Evolutionary conservation across 805 yeast species (phyloP), one percentile per base, ranked within the genome.

Genomic region (Ogataea haglerorum): DNA sequence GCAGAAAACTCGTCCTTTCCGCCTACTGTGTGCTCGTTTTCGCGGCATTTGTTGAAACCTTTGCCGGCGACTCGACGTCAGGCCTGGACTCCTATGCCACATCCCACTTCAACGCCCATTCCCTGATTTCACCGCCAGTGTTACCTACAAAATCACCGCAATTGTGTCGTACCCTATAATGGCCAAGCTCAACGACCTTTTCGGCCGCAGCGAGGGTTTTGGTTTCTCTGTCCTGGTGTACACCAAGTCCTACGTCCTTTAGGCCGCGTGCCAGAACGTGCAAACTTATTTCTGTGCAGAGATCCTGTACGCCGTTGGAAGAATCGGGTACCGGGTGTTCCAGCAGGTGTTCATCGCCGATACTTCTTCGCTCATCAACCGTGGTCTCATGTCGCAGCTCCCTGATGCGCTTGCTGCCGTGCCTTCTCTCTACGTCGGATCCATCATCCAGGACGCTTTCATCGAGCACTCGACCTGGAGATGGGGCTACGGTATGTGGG

Each of bases 401-500:
- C 38, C 38, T 5, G 38, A 35, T 13, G 38, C 38, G 4, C 10
- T 35, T 13, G 38, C 38, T 3, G 17, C 29, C 13, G 38, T 35
- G 26, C 38, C 38, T 10, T 14, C 38, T 8, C 15, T 35, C 3
- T 35, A 35, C 13, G 31, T 35, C 17, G 38, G 38, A 6, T 35
- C 38, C 14, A 15, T 35, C n/a, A 35, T 35, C 9, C 38, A 35
- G 26, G 38, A 35, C 18, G 38, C 38, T 6, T 26, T 35, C 8
- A 35, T 35, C 10, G 38, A 35, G 12, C 38, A 35, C 14, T 35
- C 38, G 12, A 35, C 38, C 10, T 35, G 38, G 38, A 35, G 38
- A 35, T 35, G 38, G 38, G 38, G 38, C 5, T 35, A 35, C 13
- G 38, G 38, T 6, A 30, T 35, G 12, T 35, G 38, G 38, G 38